Evolutionary conservation across 2,329 filamentous ascomycete species (phyloP).

Genomic region (Cordyceps sp.): DNA sequence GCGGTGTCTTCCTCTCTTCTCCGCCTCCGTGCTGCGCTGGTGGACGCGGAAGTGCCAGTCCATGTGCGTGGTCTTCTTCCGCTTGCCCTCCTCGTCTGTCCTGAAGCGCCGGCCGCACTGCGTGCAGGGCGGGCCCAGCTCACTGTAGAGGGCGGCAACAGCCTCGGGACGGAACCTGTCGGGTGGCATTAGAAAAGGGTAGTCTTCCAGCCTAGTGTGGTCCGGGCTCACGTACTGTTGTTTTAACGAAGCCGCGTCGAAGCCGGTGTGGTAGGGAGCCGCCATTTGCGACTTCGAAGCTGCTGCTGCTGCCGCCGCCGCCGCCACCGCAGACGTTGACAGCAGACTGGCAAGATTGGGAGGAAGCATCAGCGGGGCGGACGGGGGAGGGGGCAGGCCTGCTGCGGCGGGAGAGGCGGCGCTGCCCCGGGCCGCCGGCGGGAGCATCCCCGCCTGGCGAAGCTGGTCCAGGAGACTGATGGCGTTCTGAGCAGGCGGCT

Average conservation of each 20-base stretch:
- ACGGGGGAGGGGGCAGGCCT: slow-evolving; percentile 8
- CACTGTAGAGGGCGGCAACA: slow-evolving; percentile 59
- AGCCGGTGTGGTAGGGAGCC: slow-evolving; percentile 23
- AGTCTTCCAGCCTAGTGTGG: background rate
- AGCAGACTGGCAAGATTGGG: slow-evolving; percentile 20
- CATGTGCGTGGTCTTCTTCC: slow-evolving; percentile 80
- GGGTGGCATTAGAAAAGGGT: too few relatives aligned
- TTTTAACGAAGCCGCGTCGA: slow-evolving; percentile 55
- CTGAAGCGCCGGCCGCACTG: slow-evolving; percentile 83
- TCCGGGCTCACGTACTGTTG: slow-evolving; percentile 36
- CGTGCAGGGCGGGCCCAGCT: slow-evolving; percentile 71
- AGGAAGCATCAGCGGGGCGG: slow-evolving; percentile 13
- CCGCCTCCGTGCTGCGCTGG: slow-evolving; percentile 70
- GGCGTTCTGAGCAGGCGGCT: slow-evolving; percentile 23
- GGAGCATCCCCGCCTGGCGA: slow-evolving; percentile 49
- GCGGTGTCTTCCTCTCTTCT: slow-evolving; percentile 73
- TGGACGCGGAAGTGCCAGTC: slow-evolving; percentile 98
- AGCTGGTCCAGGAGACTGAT: slow-evolving; percentile 50
- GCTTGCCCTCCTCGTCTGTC: slow-evolving; percentile 58
- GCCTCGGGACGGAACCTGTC: slow-evolving; percentile 64
- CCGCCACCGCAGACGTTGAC: slow-evolving; percentile 9
- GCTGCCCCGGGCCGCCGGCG: slow-evolving; percentile 23
- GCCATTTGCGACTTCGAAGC: too few relatives aligned
- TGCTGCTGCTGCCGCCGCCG: too few relatives aligned
- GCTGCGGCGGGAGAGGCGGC: slow-evolving; percentile 3